Evolutionary conservation across 192 early-diverging fungal species (phyloP).

Genomic region (Backusella luteola): DNA sequence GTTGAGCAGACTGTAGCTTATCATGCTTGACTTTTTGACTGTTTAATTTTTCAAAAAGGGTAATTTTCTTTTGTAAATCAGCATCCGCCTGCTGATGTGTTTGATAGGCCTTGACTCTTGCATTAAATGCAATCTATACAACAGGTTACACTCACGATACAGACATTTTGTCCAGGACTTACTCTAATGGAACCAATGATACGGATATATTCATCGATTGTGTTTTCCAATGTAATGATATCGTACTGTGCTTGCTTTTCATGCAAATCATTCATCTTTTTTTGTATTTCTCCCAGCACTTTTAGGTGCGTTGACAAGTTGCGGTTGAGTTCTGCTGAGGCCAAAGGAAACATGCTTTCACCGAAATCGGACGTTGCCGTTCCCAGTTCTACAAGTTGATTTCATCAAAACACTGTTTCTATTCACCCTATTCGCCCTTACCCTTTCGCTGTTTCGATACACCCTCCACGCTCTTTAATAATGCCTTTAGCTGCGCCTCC

Average conservation of each 20-base stretch:
- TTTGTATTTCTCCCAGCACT: conserved; percentile 77
- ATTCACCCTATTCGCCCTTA: neutral
- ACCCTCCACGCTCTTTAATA: conserved; percentile 77
- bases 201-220: conserved; percentile 88
- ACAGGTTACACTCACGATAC: too few relatives aligned
- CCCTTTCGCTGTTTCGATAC: conserved; percentile 71
- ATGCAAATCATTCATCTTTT: conserved; percentile 75
- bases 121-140: conserved; percentile 65
- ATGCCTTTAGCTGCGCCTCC: conserved; percentile 73
- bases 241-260: conserved; percentile 77
- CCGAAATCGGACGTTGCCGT: conserved; percentile 76
- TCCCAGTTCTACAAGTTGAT: conserved; percentile 53
- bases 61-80: conserved; percentile 69
- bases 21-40: conserved; percentile 46
- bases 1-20: conserved; percentile 40
- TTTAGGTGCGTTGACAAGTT: conserved; percentile 65
- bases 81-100: conserved; percentile 66
- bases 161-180: neutral
- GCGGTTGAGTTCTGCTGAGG: conserved; percentile 68
- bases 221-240: conserved; percentile 70
- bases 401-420: neutral
- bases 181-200: conserved; percentile 80
- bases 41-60: conserved; percentile 61
- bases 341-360: conserved; percentile 71
- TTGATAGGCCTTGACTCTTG: conserved; percentile 66